Base-by-base conservation (phyloP, 257 asterid genomes). In the Asclepias syriaca region DNA sequence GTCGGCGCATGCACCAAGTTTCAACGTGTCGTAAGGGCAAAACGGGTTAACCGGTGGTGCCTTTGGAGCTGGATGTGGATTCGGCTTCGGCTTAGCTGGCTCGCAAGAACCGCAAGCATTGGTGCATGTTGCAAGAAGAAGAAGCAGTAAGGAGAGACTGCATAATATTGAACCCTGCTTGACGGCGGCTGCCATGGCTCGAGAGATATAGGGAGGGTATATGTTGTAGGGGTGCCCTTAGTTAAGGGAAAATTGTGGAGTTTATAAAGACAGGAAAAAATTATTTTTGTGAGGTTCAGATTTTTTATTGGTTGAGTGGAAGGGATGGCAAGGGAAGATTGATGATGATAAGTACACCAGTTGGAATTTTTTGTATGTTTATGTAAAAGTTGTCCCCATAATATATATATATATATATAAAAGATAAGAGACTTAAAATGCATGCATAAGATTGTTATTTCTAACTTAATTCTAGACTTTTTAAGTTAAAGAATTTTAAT, bases 21-120 rank as follows among this genome's bases (percentile, higher is more conserved):
- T 89, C 90, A 87, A 54, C 2, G 93, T 84, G 87, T 91, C 97
- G 4, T 86, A 72, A 8, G 96, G 97, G 84, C 97, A 91, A 50
- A 73, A 85, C 39, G 90, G 89, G 81, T 84, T 77, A 58, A 34
- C 87, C 8, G 96, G 96, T 0, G 87, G 86, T 5, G 39, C 85
- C 74, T 82, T 85, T 18, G 90, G 81, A 18, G 74, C 11, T 5
- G 80, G 72, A 3, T 6, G 27, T 4, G 74, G 82, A 39, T 22
- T 73, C 0, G 81, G 74, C n/a, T 24, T 71, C 0, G 72, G 58
- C 40, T 46, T 46, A 13, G 46, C 27, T 0, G 45, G 77, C 6
- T 34, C 61, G 39, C 93, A 84, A 0, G 81, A 29, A 43, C 86
- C 92, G 58, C 92, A 85, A 29, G 72, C 96, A 66, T 55, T 40